These are phyloP conservation scores for Sextonia rubra DNA, from an alignment of 164 flowering plant genomes.

Conservation along the genomic window DNA sequence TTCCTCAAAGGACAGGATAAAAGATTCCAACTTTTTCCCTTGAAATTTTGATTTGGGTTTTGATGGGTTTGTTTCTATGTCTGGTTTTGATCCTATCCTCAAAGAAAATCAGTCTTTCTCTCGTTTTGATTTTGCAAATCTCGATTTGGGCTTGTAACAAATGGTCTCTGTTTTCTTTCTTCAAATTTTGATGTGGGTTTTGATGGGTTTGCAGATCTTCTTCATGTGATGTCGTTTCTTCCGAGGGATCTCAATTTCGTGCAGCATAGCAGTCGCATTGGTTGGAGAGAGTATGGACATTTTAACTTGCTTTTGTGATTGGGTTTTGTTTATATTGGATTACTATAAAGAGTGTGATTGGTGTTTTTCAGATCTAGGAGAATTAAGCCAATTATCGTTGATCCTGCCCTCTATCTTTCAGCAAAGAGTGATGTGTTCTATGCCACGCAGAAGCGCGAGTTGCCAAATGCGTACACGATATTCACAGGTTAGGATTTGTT, in stretches of 20 bases:
- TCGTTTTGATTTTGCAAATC: too few species aligned
- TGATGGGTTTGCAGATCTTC: constrained; percentile 58
- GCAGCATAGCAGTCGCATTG: constrained; percentile 79
- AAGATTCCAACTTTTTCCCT: not conserved
- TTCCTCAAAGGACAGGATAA: not conserved
- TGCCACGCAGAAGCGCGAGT: constrained; percentile 68
- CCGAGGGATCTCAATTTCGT: constrained; percentile 84
- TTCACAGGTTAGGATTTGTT: constrained; percentile 56
- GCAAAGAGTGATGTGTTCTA: constrained; percentile 55
- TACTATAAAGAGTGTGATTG: constrained; percentile 1
- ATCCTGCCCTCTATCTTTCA: constrained; percentile 76
- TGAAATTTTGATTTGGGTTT: too few species aligned
- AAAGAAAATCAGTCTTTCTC: too few species aligned
- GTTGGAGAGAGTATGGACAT: constrained; percentile 78
- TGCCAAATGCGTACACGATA: constrained; percentile 71
- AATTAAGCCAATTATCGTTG: constrained; percentile 73
- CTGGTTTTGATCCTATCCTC: too few species aligned
- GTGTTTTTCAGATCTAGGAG: constrained; percentile 43
- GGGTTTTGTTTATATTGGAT: not conserved
- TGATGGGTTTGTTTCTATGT: too few species aligned
- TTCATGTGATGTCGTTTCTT: constrained; percentile 76
- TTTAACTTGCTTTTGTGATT: not conserved
- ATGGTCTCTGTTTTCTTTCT: not conserved
- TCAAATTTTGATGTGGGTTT: constrained; percentile 1
- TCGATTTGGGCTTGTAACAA: not conserved